Evolutionary conservation across 345 rosid genomes (phyloP), one percentile per base, ranked within the genome.

Genomic region (Melaleuca quinquenervia): DNA sequence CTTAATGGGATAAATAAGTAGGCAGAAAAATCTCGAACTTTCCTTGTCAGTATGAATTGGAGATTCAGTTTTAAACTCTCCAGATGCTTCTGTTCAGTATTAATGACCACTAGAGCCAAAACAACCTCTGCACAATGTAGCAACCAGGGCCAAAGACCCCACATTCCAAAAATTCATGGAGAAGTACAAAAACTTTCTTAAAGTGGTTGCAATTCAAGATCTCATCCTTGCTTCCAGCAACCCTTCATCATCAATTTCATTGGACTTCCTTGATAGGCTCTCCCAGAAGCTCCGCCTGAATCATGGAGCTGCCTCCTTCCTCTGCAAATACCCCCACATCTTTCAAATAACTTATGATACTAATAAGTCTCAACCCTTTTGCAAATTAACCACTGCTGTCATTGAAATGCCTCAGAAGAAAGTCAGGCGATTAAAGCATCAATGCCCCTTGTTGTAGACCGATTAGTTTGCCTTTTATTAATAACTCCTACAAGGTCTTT

Each of bases 111-210:
- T 50, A 91, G 98, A 87, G 90, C 88, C 24, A 91, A 94, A 88
- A 95, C 98, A 32, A 94, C 96, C 11, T 94, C 98, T 27, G 96
- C 93, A 78, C 93, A 90, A 86, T 74, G 98, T 96, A 5, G 96
- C 94, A 52, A 92, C 95, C 0, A 91, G 98, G 89, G 89, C 92
- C 82, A 90, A 98, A 90, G 96, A 96, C 86, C 88, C 98, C 58
- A 92, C 95, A 6, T 94, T 97, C 85, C 95, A 96, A 91, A 97
- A 97, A 87, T 87, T 94, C 50, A 95, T 97, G 98, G 97, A 94
- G 89, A 95, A 91, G 86, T 93, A 97, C 92, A 97, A 96, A 88
- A 92, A 96, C 92, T 91, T 94, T 84, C 60, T 90, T 90, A 96
- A 94, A 84, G 98, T 96, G 87, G 88, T 93, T 36, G 93, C 95